Evolutionary conservation across 331 rosid species (phyloP).

Genomic region (Quercus lobata): DNA sequence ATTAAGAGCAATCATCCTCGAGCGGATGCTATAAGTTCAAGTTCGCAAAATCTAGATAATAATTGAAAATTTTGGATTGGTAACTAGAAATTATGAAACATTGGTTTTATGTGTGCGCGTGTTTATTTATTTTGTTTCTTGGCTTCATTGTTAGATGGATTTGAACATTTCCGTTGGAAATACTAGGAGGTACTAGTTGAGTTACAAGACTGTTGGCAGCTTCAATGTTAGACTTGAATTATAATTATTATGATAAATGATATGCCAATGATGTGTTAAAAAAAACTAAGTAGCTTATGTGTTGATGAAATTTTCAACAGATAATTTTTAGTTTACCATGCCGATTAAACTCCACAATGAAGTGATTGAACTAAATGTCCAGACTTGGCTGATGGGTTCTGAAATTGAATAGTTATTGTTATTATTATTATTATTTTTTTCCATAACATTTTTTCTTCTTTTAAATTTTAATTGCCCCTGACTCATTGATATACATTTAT

Average conservation of each 20-base stretch:
- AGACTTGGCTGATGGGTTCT: background rate
- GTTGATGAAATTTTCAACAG: background rate
- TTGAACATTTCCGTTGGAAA: no score
- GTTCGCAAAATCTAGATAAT: no score
- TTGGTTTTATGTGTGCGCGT: background rate
- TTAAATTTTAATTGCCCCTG: background rate
- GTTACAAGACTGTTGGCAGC: no score
- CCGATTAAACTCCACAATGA: background rate
- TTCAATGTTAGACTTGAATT: background rate
- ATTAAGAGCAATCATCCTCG: no score
- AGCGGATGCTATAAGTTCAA: no score
- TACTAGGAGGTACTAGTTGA: no score
- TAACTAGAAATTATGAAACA: background rate
- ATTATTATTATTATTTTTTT: background rate
- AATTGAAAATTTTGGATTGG: background rate
- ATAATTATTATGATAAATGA: background rate
- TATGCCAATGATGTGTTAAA: background rate
- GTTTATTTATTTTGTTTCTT: background rate
- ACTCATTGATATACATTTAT: constrained; percentile 12
- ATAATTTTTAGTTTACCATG: background rate
- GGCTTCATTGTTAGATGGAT: no score
- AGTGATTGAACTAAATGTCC: background rate
- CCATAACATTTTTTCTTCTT: background rate
- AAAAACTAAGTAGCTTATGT: background rate
- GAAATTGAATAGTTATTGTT: background rate